Base-by-base conservation (phyloP, 179 eudicot genomes). In the Gypsophila paniculata region DNA sequence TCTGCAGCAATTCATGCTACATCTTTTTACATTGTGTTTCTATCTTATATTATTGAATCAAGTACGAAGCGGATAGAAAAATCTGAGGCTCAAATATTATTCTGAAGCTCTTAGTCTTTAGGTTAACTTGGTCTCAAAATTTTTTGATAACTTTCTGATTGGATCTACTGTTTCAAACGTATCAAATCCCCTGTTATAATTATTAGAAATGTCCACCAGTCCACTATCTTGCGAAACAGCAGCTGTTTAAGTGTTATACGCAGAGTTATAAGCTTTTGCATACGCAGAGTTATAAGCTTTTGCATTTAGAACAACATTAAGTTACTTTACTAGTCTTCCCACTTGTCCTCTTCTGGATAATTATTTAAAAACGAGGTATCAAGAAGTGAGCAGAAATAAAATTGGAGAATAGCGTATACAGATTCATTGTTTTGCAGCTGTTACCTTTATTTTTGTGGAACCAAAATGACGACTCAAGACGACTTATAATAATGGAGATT, bases 101-200 rank as follows among this genome's bases (percentile, higher is more conserved):
- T 55, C 38, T 46, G 13, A 44, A 22, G 17, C 38, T 51, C 4
- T 52, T 66, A 46, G 1, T 23, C 34, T 6, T 46, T 46, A 13
- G 19, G 12, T 13, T 12, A 65, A 65, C 9, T 7, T 39, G 69
- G 53, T 42, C 51, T 65, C 59, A 7, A 5, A 22, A 44, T 44
- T 55, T 65, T 64, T 59, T 44, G 26, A 65, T 65, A 44, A 48
- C 14, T 48, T 17, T 49, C 58, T 25, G 71, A 46, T 29, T 51
- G 25, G 46, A 14, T 44, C 57, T 1, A 48, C 21, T 14, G 19
- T 21, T 67, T 55, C 60, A 22, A 51, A 68, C 44, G 26, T 68
- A 51, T 48, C 32, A 12, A 66, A 15, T 48, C 39, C n/a, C 57
- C 57, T 66, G 70, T 66, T 66, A 2, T 14, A 65, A 13, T 64